These are phyloP conservation scores for Aspergillus sojae DNA, from an alignment of 2,329 filamentous ascomycete genomes.

Conservation along the genomic window DNA sequence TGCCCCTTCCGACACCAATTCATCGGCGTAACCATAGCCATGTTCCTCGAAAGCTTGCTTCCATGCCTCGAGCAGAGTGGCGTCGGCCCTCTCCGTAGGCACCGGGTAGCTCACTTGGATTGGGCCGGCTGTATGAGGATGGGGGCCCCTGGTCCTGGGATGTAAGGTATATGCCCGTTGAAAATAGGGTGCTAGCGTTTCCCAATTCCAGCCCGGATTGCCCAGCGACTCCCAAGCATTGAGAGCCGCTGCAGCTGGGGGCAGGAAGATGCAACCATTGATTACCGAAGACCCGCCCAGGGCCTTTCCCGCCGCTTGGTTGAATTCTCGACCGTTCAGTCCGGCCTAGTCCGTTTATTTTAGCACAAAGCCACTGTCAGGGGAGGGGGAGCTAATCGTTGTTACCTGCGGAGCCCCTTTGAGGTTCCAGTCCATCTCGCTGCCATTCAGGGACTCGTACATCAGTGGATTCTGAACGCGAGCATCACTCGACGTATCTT, in stretches of 20 bases:
- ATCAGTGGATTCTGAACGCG: constrained; percentile 25
- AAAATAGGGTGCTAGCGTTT: constrained; percentile 53
- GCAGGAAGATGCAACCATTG: constrained; percentile 41
- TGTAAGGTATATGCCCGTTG: constrained; percentile 44
- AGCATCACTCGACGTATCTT: constrained; percentile 26
- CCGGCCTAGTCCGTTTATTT: constrained; percentile 6
- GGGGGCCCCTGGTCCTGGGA: neutral
- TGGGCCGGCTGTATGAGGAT: neutral
- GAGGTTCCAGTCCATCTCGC: constrained; percentile 31
- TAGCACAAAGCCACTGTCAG: neutral
- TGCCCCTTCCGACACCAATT: neutral
- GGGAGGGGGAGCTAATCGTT: neutral
- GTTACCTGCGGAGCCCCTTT: constrained; percentile 23
- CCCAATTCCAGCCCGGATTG: constrained; percentile 49
- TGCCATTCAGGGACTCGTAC: constrained; percentile 21
- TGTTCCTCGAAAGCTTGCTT: neutral
- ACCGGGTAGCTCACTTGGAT: neutral
- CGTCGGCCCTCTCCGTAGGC: neutral
- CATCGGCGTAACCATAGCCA: neutral
- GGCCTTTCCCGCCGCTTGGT: constrained; percentile 51
- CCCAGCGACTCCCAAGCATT: constrained; percentile 51
- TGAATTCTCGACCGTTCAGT: constrained; percentile 45
- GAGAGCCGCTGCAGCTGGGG: constrained; percentile 40
- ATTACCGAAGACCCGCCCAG: constrained; percentile 53
- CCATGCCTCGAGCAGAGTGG: neutral